These are phyloP conservation scores for Pouteria glomerata DNA, from an alignment of 148 eudicot species.

Conservation along the genomic window DNA sequence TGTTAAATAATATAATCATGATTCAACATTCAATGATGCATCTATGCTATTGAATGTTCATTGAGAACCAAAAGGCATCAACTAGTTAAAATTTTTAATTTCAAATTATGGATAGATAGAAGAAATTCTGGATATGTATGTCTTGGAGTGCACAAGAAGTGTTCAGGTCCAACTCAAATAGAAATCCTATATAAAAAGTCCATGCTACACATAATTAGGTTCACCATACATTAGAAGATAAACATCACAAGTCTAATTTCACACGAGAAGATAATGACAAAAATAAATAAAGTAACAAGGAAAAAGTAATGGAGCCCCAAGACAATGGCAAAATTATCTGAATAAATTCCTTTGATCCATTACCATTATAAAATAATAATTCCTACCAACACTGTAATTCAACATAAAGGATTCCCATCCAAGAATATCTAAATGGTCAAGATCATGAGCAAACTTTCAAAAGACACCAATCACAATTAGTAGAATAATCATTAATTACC, in stretches of 20 bases:
- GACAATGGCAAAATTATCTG: not conserved
- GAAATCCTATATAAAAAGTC: too few relatives aligned
- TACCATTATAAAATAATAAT: not conserved
- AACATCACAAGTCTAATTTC: too few relatives aligned
- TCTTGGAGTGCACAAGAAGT: too few relatives aligned
- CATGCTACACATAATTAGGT: too few relatives aligned
- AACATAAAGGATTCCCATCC: not conserved
- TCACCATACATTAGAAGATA: too few relatives aligned
- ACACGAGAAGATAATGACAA: too few relatives aligned
- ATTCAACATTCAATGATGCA: not conserved
- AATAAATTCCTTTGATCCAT: not conserved
- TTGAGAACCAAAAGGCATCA: not conserved
- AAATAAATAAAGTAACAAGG: not conserved
- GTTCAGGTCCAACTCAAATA: too few relatives aligned
- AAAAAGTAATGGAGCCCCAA: not conserved
- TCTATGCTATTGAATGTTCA: not conserved
- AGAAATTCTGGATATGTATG: too few relatives aligned
- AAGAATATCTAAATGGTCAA: not conserved
- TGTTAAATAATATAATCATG: too few relatives aligned
- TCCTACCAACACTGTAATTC: not conserved
- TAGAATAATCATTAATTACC: slow-evolving; percentile 33
- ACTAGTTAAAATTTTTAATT: not conserved
- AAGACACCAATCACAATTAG: not conserved
- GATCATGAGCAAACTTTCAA: not conserved
- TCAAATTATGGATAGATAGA: too few relatives aligned